A percentile compares a stretch with the other conserved stretches of the same genome.
Evolutionary conservation across 441 rosid genomes (phyloP).

Genomic region (Codiaeum variegatum): DNA sequence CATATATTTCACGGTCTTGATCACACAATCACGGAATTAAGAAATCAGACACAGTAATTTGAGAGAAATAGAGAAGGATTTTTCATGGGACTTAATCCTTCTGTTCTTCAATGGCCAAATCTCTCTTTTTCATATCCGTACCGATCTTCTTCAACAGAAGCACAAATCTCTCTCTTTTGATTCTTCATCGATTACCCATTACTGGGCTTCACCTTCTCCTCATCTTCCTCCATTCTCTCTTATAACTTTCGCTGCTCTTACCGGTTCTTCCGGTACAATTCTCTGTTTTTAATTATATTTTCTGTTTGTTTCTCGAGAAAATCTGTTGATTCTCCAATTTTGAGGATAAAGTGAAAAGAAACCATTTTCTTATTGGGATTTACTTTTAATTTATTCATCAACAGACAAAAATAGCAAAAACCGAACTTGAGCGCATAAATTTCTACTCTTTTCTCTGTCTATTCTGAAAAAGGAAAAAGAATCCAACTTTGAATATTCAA

Average conservation of each 20-base stretch:
- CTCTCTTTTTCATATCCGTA: neutral
- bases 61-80: neutral
- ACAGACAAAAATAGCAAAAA: neutral
- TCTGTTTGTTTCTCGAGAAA: neutral
- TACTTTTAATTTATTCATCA: neutral
- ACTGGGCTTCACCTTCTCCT: constrained; percentile 67
- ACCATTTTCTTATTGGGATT: neutral
- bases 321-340: neutral
- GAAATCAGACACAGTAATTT: neutral
- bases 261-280: constrained; percentile 27
- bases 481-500: constrained; percentile 3
- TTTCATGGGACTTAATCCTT: constrained; percentile 49
- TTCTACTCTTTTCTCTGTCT: neutral
- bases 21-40: constrained; percentile 1
- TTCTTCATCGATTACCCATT: constrained; percentile 50
- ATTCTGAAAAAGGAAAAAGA: neutral
- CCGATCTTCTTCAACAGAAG: neutral
- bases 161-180: constrained; percentile 28
- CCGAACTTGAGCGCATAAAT: neutral
- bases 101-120: constrained; percentile 41
- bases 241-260: constrained; percentile 37
- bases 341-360: neutral
- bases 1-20: constrained; percentile 11
- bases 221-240: constrained; percentile 79
- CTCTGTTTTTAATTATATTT: neutral